Conservation (phyloP, 78 protist genomes). For the Bodo saltans region DNA sequence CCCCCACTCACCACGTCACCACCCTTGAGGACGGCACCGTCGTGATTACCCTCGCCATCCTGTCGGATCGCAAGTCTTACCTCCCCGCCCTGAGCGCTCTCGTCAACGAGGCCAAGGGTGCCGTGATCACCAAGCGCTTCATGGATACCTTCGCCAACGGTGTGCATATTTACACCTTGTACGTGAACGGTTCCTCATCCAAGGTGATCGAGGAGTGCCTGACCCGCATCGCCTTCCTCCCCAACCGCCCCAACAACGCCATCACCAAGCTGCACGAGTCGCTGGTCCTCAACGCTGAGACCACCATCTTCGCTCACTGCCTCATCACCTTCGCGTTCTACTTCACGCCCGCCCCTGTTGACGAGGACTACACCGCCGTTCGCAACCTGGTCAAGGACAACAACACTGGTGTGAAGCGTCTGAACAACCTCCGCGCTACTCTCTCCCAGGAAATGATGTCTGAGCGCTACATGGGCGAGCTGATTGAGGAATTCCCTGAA, state of each 20-base stretch:
- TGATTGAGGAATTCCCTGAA: background rate
- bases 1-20: background rate
- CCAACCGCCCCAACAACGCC: conserved; percentile 1
- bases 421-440: background rate
- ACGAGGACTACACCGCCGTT: conserved; percentile 21
- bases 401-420: background rate
- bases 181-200: background rate
- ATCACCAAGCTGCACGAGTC: background rate
- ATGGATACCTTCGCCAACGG: conserved; percentile 39
- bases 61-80: background rate
- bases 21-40: background rate
- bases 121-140: background rate
- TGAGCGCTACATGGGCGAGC: background rate
- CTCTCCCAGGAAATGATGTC: background rate
- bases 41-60: background rate
- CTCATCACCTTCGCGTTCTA: conserved; percentile 3
- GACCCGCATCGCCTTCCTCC: background rate
- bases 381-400: background rate
- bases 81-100: background rate
- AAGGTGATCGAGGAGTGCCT: background rate
- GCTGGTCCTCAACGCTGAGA: background rate
- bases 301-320: background rate
- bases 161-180: conserved; percentile 8
- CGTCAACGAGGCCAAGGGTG: background rate
- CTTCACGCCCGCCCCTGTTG: background rate